Conservation (phyloP, 78 protist genomes). For the Guillardia theta region DNA sequence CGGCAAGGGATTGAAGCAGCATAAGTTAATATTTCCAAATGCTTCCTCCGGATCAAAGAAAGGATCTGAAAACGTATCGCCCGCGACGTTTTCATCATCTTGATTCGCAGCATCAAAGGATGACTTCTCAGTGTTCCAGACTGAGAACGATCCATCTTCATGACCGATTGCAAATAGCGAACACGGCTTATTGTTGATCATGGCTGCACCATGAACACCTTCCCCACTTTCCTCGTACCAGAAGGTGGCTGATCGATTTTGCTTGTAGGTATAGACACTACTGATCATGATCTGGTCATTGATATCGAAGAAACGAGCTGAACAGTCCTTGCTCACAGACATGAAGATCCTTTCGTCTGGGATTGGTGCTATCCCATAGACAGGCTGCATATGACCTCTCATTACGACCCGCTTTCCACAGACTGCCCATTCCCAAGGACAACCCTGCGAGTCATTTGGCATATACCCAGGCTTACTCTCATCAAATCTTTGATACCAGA, state of each 20-base stretch:
- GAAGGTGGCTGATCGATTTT: background rate
- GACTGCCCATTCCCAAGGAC: slow-evolving; percentile 35
- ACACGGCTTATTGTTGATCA: background rate
- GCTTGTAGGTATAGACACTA: background rate
- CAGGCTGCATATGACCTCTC: background rate
- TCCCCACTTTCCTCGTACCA: background rate
- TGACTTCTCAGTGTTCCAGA: background rate
- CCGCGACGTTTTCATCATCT: background rate
- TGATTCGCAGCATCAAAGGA: background rate
- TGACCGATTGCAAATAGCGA: background rate
- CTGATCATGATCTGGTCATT: background rate
- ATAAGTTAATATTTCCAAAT: background rate
- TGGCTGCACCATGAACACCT: background rate
- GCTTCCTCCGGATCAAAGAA: background rate
- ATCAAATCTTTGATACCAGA: background rate
- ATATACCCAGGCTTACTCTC: background rate
- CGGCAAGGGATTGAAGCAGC: background rate
- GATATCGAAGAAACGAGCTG: background rate
- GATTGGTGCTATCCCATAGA: background rate
- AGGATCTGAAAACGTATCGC: background rate
- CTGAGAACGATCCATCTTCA: background rate
- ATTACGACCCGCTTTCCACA: background rate
- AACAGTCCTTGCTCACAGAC: background rate
- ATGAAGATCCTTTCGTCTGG: background rate
- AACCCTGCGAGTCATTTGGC: background rate